Evolutionary conservation across 2,329 filamentous ascomycete species (phyloP).

Genomic region (Hysterium pulicare): DNA sequence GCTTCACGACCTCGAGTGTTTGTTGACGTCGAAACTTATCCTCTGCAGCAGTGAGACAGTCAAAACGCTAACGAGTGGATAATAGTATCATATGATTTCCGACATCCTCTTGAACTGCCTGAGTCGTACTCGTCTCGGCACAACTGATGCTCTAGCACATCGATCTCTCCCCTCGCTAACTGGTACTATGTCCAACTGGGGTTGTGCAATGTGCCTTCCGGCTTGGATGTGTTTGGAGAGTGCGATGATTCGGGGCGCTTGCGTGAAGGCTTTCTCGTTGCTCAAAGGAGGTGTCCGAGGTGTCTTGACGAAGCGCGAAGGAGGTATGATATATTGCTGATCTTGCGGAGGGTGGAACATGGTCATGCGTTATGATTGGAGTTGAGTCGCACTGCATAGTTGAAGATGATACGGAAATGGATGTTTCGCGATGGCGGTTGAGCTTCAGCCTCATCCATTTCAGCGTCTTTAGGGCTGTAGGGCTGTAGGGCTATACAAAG

Average conservation of each 20-base stretch:
- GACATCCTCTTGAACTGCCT: too few species aligned
- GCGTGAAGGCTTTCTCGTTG: slow-evolving; percentile 15
- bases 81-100: too few species aligned
- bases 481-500: too few species aligned
- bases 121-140: slow-evolving; percentile 12
- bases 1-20: too few species aligned
- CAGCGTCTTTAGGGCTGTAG: too few species aligned
- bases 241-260: slow-evolving; percentile 14
- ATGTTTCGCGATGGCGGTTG: too few species aligned
- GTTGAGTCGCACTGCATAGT: neutral
- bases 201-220: slow-evolving; percentile 10
- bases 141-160: slow-evolving; percentile 12
- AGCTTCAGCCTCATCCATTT: too few species aligned
- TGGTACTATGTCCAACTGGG: slow-evolving; percentile 13
- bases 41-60: too few species aligned
- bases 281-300: slow-evolving; percentile 19
- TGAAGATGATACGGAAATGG: too few species aligned
- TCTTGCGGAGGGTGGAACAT: slow-evolving; percentile 1
- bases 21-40: too few species aligned
- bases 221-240: slow-evolving; percentile 16
- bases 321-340: slow-evolving; percentile 12
- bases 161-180: slow-evolving; percentile 16
- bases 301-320: slow-evolving; percentile 13
- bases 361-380: neutral
- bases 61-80: too few species aligned